Percentiles rank a stretch among this genome's conserved stretches.
These are phyloP conservation scores for Lasiodiplodia gonubiensis DNA, from an alignment of 2,329 filamentous ascomycete genomes.

Conservation along the genomic window DNA sequence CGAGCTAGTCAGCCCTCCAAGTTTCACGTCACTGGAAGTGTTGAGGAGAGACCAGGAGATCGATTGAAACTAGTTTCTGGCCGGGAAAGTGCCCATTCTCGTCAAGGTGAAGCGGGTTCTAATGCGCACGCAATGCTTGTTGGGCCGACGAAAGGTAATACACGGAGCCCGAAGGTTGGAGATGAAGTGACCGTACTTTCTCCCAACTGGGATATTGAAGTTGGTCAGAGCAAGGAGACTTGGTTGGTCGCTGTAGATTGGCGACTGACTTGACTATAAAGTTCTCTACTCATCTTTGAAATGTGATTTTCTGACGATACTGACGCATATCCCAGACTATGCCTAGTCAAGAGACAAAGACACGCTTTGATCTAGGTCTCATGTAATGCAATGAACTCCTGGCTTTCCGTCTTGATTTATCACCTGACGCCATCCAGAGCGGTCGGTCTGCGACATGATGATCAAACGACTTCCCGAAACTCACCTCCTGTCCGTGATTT, in stretches of 20 bases:
- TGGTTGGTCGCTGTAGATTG: conserved; percentile 54
- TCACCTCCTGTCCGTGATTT: too few species aligned
- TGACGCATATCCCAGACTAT: background rate
- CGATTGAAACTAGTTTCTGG: conserved; percentile 17
- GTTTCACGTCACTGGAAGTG: conserved; percentile 29
- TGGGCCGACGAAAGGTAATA: conserved; percentile 37
- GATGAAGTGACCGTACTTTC: conserved; percentile 45
- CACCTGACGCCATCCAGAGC: too few species aligned
- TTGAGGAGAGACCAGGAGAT: conserved; percentile 6
- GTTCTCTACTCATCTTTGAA: background rate
- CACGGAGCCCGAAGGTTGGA: conserved; percentile 34
- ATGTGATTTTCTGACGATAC: background rate
- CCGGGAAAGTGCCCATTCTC: background rate
- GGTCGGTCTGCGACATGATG: too few species aligned
- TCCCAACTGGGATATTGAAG: conserved; percentile 50
- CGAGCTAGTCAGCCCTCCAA: background rate
- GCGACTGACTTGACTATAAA: conserved; percentile 30
- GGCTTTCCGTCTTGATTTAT: background rate
- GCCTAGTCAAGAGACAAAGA: background rate
- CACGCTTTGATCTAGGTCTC: background rate
- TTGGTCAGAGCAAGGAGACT: conserved; percentile 36
- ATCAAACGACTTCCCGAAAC: too few species aligned
- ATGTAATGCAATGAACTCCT: background rate
- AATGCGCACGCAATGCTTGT: conserved; percentile 37
- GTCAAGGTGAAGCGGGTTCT: conserved; percentile 20